Percentiles rank a stretch among this genome's conserved stretches.
These are phyloP conservation scores for Boletus rubroflammeus DNA, from an alignment of 768 basidiomycete species.

Conservation along the genomic window DNA sequence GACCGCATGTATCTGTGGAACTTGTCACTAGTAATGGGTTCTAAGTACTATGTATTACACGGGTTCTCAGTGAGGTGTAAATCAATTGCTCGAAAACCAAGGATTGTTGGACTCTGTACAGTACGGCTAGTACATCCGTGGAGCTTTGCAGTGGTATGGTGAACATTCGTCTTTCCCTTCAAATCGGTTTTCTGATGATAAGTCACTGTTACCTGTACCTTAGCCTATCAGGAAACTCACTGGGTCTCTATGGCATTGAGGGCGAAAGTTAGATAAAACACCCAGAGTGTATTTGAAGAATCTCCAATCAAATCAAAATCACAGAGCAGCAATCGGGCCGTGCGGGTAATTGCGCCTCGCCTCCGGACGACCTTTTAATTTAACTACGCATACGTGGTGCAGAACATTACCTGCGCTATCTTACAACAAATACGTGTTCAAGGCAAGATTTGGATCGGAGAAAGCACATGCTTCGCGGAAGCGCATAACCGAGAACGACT, in stretches of 20 bases:
- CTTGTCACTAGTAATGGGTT: background rate
- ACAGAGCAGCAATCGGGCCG: background rate
- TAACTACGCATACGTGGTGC: background rate
- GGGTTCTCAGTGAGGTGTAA: too few species aligned
- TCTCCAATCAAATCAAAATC: background rate
- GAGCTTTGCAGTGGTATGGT: background rate
- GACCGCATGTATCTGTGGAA: background rate
- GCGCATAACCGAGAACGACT: background rate
- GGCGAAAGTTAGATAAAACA: background rate
- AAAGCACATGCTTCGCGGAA: background rate
- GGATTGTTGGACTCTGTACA: background rate
- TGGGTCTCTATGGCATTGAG: background rate
- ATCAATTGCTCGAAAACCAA: background rate
- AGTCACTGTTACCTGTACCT: background rate
- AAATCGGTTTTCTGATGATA: background rate
- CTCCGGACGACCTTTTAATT: background rate
- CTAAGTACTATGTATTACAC: too few species aligned
- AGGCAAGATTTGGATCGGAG: background rate
- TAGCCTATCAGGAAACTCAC: background rate
- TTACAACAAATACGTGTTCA: background rate
- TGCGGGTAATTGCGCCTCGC: background rate
- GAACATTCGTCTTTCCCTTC: too few species aligned
- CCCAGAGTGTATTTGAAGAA: background rate
- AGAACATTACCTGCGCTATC: background rate
- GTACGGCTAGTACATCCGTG: background rate